Evolutionary conservation across 176 grass and related monocot genomes (phyloP).

Genomic region (Musa troglodytarum): DNA sequence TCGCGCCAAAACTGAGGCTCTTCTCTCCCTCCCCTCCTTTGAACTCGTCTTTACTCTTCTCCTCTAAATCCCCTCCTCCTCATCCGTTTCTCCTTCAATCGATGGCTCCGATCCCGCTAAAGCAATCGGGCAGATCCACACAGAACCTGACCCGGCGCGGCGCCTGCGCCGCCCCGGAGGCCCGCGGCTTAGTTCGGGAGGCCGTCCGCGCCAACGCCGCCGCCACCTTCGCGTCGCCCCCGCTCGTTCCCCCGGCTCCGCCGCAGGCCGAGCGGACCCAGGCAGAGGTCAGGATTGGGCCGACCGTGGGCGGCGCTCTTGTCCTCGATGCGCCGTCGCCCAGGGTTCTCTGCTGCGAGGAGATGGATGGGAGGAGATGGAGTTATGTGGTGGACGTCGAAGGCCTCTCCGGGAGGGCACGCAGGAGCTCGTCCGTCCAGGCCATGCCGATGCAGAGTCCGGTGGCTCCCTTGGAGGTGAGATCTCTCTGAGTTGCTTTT

Average conservation of each 20-base stretch:
- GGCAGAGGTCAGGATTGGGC: slow-evolving; percentile 29
- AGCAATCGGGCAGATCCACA: slow-evolving; percentile 45
- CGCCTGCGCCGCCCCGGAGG: slow-evolving; percentile 28
- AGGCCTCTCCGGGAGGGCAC: slow-evolving; percentile 3
- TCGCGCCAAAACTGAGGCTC: background rate
- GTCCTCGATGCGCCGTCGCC: slow-evolving; percentile 17
- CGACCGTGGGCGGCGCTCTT: slow-evolving; percentile 20
- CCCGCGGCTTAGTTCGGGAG: slow-evolving; percentile 47
- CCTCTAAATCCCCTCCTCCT: slow-evolving; percentile 9
- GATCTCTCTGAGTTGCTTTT: background rate
- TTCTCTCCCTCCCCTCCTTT: background rate
- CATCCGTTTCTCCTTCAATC: background rate
- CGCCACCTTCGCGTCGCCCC: slow-evolving; percentile 4
- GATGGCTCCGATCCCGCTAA: slow-evolving; percentile 60
- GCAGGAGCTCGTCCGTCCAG: slow-evolving; percentile 34
- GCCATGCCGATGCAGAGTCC: slow-evolving; percentile 64
- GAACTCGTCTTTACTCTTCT: background rate
- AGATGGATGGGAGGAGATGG: slow-evolving; percentile 86
- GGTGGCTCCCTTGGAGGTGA: slow-evolving; percentile 68
- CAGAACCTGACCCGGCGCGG: slow-evolving; percentile 37
- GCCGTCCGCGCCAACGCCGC: slow-evolving; percentile 43
- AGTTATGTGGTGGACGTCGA: slow-evolving; percentile 61
- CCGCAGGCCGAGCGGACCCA: slow-evolving; percentile 7
- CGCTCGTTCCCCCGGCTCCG: background rate
- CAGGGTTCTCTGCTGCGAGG: slow-evolving; percentile 79